These are phyloP conservation scores for Fusarium nygamai DNA, from an alignment of 2,329 filamentous ascomycete genomes.

Conservation along the genomic window DNA sequence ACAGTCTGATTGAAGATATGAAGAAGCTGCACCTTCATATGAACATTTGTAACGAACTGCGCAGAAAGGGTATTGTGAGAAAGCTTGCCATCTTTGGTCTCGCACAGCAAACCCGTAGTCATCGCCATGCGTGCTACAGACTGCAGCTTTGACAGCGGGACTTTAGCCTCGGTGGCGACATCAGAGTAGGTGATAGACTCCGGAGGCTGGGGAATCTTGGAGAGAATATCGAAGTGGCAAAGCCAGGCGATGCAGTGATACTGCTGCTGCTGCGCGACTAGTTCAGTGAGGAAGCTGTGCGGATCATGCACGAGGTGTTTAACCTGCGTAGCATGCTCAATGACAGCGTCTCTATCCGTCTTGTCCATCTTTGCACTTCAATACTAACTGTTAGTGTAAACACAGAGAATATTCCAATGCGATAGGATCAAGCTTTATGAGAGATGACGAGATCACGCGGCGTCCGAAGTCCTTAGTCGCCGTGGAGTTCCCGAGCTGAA, in stretches of 20 bases:
- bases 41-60: constrained; percentile 38
- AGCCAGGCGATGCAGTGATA: constrained; percentile 31
- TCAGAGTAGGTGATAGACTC: neutral
- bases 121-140: constrained; percentile 50
- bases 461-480: constrained; percentile 17
- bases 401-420: neutral
- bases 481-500: constrained; percentile 14
- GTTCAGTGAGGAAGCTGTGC: constrained; percentile 28
- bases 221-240: constrained; percentile 24
- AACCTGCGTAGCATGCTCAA: constrained; percentile 23
- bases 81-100: constrained; percentile 43
- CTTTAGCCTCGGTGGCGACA: constrained; percentile 8
- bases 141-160: constrained; percentile 9
- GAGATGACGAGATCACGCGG: neutral
- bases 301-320: constrained; percentile 26
- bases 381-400: neutral
- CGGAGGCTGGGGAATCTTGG: constrained; percentile 6
- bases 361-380: constrained; percentile 10
- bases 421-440: constrained; percentile 1
- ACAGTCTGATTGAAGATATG: constrained; percentile 44
- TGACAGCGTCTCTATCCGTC: constrained; percentile 23
- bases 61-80: constrained; percentile 48
- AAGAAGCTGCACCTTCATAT: constrained; percentile 44
- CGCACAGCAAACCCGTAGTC: constrained; percentile 47
- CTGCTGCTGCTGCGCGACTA: constrained; percentile 28